Evolutionary conservation across 202 grass and related monocot species (phyloP), one percentile per base, ranked within the genome.

Genomic region (Panicum hallii): DNA sequence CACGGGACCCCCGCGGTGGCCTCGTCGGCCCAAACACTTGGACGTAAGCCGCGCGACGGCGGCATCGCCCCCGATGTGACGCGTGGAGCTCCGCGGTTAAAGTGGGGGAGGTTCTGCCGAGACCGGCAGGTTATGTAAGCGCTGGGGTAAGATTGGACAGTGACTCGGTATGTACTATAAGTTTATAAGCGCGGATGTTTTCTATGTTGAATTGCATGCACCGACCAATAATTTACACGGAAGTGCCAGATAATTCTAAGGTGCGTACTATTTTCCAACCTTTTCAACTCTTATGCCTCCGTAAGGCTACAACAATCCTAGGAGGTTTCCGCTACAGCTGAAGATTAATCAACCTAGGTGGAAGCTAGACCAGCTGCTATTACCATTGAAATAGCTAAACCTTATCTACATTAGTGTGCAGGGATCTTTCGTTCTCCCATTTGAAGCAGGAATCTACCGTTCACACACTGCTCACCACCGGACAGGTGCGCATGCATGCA

Each of bases 61-160:
- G 55, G 72, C 48, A 34, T 32, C 17, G 34, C 7, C 46, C 10
- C 23, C 60, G 65, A 54, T 20, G 54, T 46, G 9, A 63, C 44
- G 19, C 6, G 47, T 5, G 63, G 77, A 70, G 13, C 40, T 45
- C 56, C 57, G 67, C 52, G 11, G 42, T 49, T 78, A 7, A 58
- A 83, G 74, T 7, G 48, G 17, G 13, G 38, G 58, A 58, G 70
- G 28, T 57, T 69, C 43, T 19, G 55, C 6, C 19, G 40, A 56
- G 28, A 5, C 57, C 8, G 20, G 66, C 44, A 1, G 49, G 0
- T 82, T 74, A 62, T 5, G 85, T 70, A 57, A 63, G 52, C 53
- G 71, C 52, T 82, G 28, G 20, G 52, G 79, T 82, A 70, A 82
- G 71, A 70, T 40, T 34, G 32, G 72, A 70, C 44, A 43, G 53